A percentile compares a stretch with the other conserved stretches of the same genome.
Conservation (phyloP, 2,329 filamentous ascomycete genomes). For the Tolypocladium tundrense region DNA sequence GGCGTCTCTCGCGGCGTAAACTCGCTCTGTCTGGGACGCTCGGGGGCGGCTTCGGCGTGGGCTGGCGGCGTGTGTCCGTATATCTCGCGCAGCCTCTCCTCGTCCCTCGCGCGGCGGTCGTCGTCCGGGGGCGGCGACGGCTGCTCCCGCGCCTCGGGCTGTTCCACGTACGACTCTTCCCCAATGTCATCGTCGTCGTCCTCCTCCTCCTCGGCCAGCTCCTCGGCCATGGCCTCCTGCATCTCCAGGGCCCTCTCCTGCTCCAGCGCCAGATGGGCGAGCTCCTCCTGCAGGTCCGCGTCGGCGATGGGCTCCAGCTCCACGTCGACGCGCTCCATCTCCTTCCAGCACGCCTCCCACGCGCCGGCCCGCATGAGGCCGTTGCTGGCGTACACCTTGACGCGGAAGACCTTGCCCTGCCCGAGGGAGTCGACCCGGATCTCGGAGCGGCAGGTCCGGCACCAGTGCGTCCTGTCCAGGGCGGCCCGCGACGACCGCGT, state of each 20-base stretch:
- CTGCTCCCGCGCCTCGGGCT: constrained; percentile 1
- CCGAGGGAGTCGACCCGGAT: constrained; percentile 45
- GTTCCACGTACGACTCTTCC: constrained; percentile 3
- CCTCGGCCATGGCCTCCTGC: constrained; percentile 13
- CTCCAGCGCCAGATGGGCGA: constrained; percentile 43
- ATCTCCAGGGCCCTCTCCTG: constrained; percentile 28
- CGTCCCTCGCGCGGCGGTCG: constrained; percentile 31
- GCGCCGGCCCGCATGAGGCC: constrained; percentile 86
- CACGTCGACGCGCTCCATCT: constrained; percentile 98
- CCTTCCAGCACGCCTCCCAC: constrained; percentile 88
- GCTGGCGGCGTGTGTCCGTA: constrained; percentile 30
- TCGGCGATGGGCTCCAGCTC: constrained; percentile 72
- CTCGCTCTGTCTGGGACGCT: constrained; percentile 4
- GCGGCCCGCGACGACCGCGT: constrained; percentile 12
- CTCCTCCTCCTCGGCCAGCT: constrained; percentile 13
- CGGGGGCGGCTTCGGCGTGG: constrained; percentile 7
- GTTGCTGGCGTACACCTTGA: constrained; percentile 92
- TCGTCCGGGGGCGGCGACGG: constrained; percentile 12
- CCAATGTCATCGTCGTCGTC: constrained; percentile 4
- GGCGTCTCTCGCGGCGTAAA: constrained; percentile 6
- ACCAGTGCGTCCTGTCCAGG: constrained; percentile 39
- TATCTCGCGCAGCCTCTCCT: constrained; percentile 43
- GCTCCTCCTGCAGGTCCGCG: constrained; percentile 43
- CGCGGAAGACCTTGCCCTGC: constrained; percentile 51
- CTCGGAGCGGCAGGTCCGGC: constrained; percentile 42